phyloP scores from a whole-genome alignment of 179 eudicot genomes.

The Silene noctiflora region DNA sequence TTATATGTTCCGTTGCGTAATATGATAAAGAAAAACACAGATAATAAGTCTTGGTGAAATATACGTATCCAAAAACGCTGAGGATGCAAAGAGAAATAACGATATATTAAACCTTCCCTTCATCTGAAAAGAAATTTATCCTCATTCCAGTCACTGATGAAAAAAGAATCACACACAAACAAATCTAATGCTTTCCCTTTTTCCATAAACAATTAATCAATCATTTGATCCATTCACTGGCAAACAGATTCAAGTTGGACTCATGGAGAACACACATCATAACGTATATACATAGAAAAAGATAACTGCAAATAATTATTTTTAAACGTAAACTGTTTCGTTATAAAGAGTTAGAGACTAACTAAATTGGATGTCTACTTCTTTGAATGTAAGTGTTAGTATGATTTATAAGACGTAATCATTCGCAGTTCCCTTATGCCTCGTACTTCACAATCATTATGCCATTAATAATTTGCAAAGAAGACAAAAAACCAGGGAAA shows the following conservation, averaged over 20 bases:
- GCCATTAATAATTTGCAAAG: background rate
- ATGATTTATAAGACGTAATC: background rate
- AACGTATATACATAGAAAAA: no score
- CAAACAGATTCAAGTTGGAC: background rate
- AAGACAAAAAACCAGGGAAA: background rate
- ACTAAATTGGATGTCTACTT: no score
- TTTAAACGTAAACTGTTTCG: no score
- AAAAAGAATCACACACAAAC: background rate
- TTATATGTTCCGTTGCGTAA: slow-evolving; percentile 1
- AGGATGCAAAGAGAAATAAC: background rate
- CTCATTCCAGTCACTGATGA: background rate
- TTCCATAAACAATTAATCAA: background rate
- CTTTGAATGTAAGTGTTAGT: no score
- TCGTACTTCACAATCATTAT: slow-evolving; percentile 1
- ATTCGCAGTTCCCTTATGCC: background rate
- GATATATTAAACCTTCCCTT: background rate
- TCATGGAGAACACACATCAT: background rate
- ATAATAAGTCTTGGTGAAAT: background rate
- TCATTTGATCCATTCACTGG: background rate
- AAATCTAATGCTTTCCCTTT: background rate
- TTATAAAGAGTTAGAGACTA: no score
- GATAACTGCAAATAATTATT: no score
- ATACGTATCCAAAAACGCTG: background rate
- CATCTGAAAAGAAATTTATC: background rate
- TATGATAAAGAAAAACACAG: background rate